phyloP scores from a whole-genome alignment of 2,329 filamentous ascomycete genomes.

The Aspergillus versicolor region DNA sequence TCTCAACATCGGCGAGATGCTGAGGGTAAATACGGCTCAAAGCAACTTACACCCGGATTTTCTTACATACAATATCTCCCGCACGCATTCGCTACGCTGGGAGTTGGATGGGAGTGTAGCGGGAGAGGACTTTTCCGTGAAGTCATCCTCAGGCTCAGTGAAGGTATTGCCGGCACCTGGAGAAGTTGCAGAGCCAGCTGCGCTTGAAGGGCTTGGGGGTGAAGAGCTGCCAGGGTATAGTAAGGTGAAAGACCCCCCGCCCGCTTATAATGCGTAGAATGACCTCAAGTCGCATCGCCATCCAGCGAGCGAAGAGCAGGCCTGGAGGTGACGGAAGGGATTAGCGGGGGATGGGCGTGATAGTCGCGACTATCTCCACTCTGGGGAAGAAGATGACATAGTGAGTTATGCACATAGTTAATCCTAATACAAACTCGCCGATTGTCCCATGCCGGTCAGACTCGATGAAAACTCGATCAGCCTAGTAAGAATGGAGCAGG shows the following conservation, averaged over 20 bases:
- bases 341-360: not conserved
- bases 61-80: slow-evolving; percentile 3
- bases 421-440: not conserved
- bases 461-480: not conserved
- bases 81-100: not conserved
- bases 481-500: not conserved
- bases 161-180: not conserved
- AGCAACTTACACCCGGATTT: not conserved
- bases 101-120: slow-evolving; percentile 1
- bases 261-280: not conserved
- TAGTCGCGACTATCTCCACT: not conserved
- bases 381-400: not conserved
- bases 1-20: not conserved
- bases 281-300: not conserved
- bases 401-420: not conserved
- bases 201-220: too few species aligned
- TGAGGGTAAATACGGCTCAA: not conserved
- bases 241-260: not conserved
- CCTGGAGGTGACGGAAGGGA: not conserved
- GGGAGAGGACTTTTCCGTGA: not conserved
- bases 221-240: not conserved
- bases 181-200: not conserved
- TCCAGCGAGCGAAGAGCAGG: too few species aligned
- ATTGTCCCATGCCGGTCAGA: not conserved
- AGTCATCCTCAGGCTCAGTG: not conserved